These are phyloP conservation scores for Iris macrosiphon DNA, from an alignment of 106 monocot genomes.

Conservation along the genomic window DNA sequence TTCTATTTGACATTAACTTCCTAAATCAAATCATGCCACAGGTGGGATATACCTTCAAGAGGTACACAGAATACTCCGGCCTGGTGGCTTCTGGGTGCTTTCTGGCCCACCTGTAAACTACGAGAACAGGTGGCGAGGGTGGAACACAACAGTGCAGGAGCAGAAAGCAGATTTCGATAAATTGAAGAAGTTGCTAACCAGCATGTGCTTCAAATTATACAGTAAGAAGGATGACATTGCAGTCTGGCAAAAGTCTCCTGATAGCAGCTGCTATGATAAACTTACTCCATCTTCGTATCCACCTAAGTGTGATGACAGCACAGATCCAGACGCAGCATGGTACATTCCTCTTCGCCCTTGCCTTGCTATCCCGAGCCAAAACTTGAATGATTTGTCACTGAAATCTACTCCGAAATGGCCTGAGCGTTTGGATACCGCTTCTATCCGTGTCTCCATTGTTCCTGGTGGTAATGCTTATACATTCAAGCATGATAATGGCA, in stretches of 20 bases:
- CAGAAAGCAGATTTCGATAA: conserved; percentile 71
- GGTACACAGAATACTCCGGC: conserved; percentile 69
- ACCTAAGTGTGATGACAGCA: conserved; percentile 77
- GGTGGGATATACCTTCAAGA: conserved; percentile 74
- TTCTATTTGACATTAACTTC: too few species aligned
- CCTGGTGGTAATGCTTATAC: conserved; percentile 49
- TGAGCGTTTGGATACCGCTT: conserved; percentile 36
- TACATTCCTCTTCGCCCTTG: conserved; percentile 67
- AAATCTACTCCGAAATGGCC: conserved; percentile 77
- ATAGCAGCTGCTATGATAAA: conserved; percentile 49
- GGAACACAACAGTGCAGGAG: conserved; percentile 74
- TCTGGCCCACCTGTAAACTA: conserved; percentile 86
- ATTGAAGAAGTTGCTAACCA: conserved; percentile 58
- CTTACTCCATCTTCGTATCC: conserved; percentile 44
- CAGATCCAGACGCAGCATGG: conserved; percentile 73
- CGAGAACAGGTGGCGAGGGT: conserved; percentile 71
- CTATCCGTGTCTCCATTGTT: conserved; percentile 46
- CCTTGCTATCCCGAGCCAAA: conserved; percentile 35
- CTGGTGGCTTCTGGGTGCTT: conserved; percentile 88
- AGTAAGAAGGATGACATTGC: conserved; percentile 76
- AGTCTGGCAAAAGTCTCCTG: conserved; percentile 71
- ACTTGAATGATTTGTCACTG: conserved; percentile 45
- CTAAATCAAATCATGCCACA: too few species aligned
- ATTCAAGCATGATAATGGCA: conserved; percentile 71
- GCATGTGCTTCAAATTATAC: conserved; percentile 86